Base-by-base conservation (phyloP, 1,284 basidiomycete species). In the Ustilago nuda region DNA sequence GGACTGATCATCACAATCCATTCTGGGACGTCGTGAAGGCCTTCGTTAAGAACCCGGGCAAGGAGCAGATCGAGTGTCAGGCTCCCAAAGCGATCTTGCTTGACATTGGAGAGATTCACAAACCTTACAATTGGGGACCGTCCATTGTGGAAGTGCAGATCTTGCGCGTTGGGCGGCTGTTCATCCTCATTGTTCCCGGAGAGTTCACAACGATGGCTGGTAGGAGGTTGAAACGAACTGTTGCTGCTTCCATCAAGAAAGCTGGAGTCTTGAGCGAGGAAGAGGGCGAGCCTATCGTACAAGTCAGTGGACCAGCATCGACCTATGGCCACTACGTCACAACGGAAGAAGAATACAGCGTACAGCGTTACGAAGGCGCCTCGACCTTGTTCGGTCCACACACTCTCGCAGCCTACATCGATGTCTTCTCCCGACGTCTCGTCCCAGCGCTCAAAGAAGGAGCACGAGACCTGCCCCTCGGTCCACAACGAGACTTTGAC, bases 321-420 rank as follows among this genome's bases (percentile, higher is more conserved):
- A 92, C 92, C 11, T 94, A 93, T 79, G 89, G 87, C 0, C 92
- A 93, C 85, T 93, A 93, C 82, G 88, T 93, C 7, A 72, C 79
- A 1, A 93, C 92, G 19, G 87, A 88, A 7, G 92, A 93, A 83
- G 92, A 93, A 84, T 93, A 93, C 84, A 86, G 87, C 15, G 87
- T 92, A 4, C 92, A 94, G 86, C 88, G 93, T 56, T 93, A 93
- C 78, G 93, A 94, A 86, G 93, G 92, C 39, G 91, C 92, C 0
- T 92, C 92, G 46, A 94, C 92, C 9, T 88, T 94, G 46, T 94
- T 90, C 83, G 93, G 93, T 35, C 90, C 89, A 66, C 89, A 92
- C 92, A 93, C 92, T 3, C 87, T 93, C 13, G 92, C 92, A 59
- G 91, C 92, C 3, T 94, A 93, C 82, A 92, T 92, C 73, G 89